Conservation (phyloP, 805 yeast species). For the Candida piceae region DNA sequence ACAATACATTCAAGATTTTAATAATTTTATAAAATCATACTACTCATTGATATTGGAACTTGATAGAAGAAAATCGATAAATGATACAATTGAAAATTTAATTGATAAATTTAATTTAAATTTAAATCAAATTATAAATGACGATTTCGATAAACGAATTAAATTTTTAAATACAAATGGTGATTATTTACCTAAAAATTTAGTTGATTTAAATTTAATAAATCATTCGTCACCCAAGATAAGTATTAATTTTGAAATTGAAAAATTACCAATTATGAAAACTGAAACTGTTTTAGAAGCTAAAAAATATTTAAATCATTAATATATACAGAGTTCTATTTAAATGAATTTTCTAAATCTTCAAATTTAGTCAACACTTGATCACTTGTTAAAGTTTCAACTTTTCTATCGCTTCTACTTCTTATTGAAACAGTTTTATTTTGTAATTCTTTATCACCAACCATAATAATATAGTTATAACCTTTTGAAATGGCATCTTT, state of each 20-base stretch:
- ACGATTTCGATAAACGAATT: constrained; percentile 40
- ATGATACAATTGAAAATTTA: constrained; percentile 34
- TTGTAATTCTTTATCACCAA: constrained; percentile 81
- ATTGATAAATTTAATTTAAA: constrained; percentile 37
- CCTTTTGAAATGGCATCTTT: constrained; percentile 73
- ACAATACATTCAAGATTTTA: constrained; percentile 40
- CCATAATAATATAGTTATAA: constrained; percentile 72
- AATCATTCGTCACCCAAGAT: constrained; percentile 20
- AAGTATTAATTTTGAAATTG: constrained; percentile 17
- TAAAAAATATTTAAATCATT: constrained; percentile 5
- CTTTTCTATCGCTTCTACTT: constrained; percentile 43
- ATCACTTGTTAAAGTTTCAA: constrained; percentile 39
- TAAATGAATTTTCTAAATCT: constrained; percentile 44
- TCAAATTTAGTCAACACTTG: constrained; percentile 51
- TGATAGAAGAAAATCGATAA: constrained; percentile 41
- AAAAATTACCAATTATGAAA: constrained; percentile 18
- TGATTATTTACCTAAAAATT: constrained; percentile 46
- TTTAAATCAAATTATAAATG: constrained; percentile 34
- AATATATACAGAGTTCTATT: constrained; percentile 21
- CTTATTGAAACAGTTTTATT: constrained; percentile 60
- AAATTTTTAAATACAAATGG: constrained; percentile 45
- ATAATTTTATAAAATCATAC: constrained; percentile 47
- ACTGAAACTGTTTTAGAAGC: constrained; percentile 17
- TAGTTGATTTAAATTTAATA: constrained; percentile 21
- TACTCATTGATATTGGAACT: constrained; percentile 48